Evolutionary conservation across 2,329 filamentous ascomycete species (phyloP).

Genomic region (Phialophora chinensis): DNA sequence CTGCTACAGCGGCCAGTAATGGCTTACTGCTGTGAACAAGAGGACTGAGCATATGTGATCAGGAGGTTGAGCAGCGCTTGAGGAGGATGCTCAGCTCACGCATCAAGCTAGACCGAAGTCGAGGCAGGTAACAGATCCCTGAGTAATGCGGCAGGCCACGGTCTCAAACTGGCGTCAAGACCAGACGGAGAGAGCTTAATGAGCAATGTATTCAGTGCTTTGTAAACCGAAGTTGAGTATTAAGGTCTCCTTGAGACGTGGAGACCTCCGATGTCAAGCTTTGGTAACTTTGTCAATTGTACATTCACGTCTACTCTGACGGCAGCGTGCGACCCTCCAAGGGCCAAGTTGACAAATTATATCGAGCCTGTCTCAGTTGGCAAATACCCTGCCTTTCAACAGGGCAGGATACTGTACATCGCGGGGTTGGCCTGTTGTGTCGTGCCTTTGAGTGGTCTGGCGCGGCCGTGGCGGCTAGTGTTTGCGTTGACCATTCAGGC

Average conservation of each 20-base stretch:
- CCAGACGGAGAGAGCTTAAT: background rate
- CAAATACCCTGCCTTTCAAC: background rate
- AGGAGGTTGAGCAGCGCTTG: no score
- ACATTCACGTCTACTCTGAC: background rate
- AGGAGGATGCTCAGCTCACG: no score
- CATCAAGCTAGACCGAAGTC: no score
- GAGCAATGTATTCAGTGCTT: background rate
- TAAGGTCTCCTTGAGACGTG: background rate
- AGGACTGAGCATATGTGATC: no score
- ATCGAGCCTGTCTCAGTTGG: background rate
- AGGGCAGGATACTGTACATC: background rate
- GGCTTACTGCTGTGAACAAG: background rate
- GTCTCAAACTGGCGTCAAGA: no score
- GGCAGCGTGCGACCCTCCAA: background rate
- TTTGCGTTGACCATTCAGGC: background rate
- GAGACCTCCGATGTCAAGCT: background rate
- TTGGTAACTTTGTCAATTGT: background rate
- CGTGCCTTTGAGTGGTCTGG: background rate
- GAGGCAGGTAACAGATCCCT: no score
- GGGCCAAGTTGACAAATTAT: background rate
- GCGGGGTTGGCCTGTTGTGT: background rate
- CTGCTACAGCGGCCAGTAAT: background rate
- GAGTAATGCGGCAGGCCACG: no score
- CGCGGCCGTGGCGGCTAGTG: background rate
- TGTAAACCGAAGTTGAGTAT: background rate